Conservation (phyloP, 495 filamentous ascomycete genomes). For the Lophiotrema nucula region DNA sequence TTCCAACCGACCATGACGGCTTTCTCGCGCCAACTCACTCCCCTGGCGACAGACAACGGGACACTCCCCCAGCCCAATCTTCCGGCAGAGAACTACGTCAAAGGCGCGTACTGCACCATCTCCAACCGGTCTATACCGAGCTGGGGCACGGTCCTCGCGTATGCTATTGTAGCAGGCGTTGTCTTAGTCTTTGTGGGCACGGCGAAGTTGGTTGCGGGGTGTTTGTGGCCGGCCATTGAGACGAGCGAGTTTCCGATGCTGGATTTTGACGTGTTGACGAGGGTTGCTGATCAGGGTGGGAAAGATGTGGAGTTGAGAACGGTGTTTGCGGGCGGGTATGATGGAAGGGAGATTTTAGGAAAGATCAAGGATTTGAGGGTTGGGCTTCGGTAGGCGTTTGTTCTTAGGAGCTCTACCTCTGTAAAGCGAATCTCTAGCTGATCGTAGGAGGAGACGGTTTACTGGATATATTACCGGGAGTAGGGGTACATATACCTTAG, state of each 20-base stretch:
- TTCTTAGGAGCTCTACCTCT: too few relatives aligned
- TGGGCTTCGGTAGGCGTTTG: too few relatives aligned
- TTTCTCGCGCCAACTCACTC: not conserved
- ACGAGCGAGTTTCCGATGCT: constrained; percentile 11
- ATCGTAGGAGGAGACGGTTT: too few relatives aligned
- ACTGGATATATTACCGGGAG: too few relatives aligned
- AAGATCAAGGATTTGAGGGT: constrained; percentile 9
- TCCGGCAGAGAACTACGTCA: constrained; percentile 15
- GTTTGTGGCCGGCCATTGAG: constrained; percentile 4
- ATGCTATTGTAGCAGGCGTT: constrained; percentile 7
- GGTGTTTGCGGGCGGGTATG: constrained; percentile 1
- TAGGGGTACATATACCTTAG: too few relatives aligned
- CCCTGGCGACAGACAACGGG: not conserved
- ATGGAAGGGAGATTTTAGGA: not conserved
- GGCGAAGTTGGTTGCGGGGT: not conserved
- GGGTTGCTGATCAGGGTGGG: not conserved
- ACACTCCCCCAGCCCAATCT: constrained; percentile 5
- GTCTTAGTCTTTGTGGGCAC: constrained; percentile 3
- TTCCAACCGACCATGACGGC: constrained; percentile 13
- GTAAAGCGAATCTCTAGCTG: too few relatives aligned
- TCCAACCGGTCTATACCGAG: constrained; percentile 6
- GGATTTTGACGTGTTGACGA: constrained; percentile 5
- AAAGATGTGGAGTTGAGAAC: not conserved
- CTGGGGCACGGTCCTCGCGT: constrained; percentile 9
- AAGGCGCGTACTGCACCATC: constrained; percentile 6